Conservation (phyloP, 1,284 basidiomycete species). For the Ganoderma sp. region DNA sequence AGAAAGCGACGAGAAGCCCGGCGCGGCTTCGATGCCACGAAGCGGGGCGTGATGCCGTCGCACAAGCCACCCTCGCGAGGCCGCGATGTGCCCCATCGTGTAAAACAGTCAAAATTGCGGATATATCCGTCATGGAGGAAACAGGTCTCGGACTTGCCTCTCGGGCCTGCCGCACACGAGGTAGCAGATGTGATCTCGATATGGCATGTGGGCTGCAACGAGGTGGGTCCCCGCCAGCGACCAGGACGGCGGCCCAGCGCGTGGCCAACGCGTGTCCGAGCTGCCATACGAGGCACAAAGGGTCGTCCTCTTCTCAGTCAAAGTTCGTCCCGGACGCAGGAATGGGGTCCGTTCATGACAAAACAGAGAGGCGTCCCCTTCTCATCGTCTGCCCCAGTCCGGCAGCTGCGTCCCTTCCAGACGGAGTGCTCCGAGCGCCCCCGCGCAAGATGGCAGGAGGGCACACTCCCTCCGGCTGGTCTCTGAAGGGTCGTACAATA, state of each 20-base stretch:
- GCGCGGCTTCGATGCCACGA: constrained; percentile 35
- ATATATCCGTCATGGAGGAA: constrained; percentile 43
- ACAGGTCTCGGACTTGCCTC: constrained; percentile 37
- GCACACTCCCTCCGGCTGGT: constrained; percentile 36
- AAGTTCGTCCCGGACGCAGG: constrained; percentile 35
- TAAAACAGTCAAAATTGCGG: constrained; percentile 43
- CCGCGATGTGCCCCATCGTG: constrained; percentile 34
- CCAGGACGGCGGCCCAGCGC: constrained; percentile 55
- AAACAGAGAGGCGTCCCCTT: constrained; percentile 31
- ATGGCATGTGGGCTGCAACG: constrained; percentile 60
- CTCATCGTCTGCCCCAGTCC: constrained; percentile 29
- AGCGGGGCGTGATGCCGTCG: constrained; percentile 38
- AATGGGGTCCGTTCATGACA: constrained; percentile 40
- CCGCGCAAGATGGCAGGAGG: constrained; percentile 36
- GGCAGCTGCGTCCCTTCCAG: constrained; percentile 39
- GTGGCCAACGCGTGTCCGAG: constrained; percentile 65
- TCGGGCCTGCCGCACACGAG: constrained; percentile 45
- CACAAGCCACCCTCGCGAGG: constrained; percentile 26
- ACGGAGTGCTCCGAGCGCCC: constrained; percentile 32
- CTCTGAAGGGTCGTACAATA: constrained; percentile 34
- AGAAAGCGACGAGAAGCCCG: constrained; percentile 35
- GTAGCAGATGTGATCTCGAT: constrained; percentile 48
- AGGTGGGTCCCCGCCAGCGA: constrained; percentile 45
- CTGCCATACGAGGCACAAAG: constrained; percentile 62
- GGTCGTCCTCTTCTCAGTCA: constrained; percentile 40